Evolutionary conservation across 108 stramenopile species (phyloP), one percentile per base, ranked within the genome.

Genomic region (Cylindrotheca closterium): DNA sequence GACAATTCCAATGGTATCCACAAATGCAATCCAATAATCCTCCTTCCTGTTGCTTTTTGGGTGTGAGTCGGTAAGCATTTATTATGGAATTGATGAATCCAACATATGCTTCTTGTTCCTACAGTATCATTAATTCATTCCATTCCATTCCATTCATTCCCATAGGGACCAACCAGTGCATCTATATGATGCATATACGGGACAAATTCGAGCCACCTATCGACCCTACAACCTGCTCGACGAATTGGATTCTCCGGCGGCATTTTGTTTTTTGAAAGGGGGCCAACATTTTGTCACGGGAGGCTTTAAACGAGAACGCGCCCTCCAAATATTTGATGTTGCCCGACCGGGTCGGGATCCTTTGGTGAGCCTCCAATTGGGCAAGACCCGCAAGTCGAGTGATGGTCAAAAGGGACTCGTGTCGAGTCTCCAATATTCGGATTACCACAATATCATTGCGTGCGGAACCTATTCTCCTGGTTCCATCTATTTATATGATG

Each of bases 351-450:
- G 92, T 27, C 58, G 81, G 48, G 82, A 89, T n/a, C 58, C 78
- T 0, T 15, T 51, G 30, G 45, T 56, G 4, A 59, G 75, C 30
- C 52, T 77, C 24, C 53, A 77, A 64, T 51, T 93, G 31, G 92
- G 92, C 12, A 88, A 91, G 47, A 93, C 89, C 10, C 60, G 87
- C 30, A 73, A 86, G 42, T 88, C 86, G 55, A 75, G 47, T 12
- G 92, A 93, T 74, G 92, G 92, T 1, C 89, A 90, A 55, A 93
- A 91, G 60, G 92, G 92, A 17, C 67, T 87, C 5, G 81, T 86
- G 4, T 89, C 87, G 24, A 81, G 85, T 2, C 46, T 89, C 27
- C 79, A 83, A 22, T 69, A 73, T 15, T 60, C 67, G 42, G 42
- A 47, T 25, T 15, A 50, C 15, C 24, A 19, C 0, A 82, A 82